Evolutionary conservation across 2,329 filamentous ascomycete species (phyloP), one percentile per base, ranked within the genome.

Genomic region (Pseudocercospora eumusae): DNA sequence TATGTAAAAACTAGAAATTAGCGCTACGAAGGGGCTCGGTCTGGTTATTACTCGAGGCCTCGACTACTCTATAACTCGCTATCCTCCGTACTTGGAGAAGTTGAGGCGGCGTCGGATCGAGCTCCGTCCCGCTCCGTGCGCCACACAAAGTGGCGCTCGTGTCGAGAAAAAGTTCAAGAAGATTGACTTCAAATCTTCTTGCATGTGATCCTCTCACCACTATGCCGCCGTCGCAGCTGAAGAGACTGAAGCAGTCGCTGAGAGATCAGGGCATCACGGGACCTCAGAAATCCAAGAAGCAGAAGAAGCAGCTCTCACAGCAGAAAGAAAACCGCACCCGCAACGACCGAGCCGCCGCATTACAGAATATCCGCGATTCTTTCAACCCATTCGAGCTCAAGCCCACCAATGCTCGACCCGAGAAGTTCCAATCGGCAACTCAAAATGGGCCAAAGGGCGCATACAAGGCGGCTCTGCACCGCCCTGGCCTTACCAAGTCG

Each of bases 351-450:
- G 83, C 91, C 25, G 88, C 87, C 60, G 91, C 92, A 15, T 83
- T 99, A 65, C 87, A 90, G 70, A 86, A 86, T 61, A 97, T 99
- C 75, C 89, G 95, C 73, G 93, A 98, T 73, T 89, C 93, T 69
- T 98, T 98, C 84, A 99, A 99, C 75, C 95, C 95, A 0, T 99
- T 99, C 77, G 95, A 99, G 74, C 86, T 96, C 75, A 86, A 90
- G 62, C 87, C 89, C 44, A 63, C 64, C 11, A 64, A 60, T 21
- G 83, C 88, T 1, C 84, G 89, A 63, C 90, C 88, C 0, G 87
- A 87, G 60, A 98, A 98, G 72, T 96, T 96, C 67, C 88, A 93
- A 47, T 88, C 93, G 49, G 66, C 64, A 2, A 59, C 61, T 27
- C 59, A 65, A 8, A 65, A 62, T 42, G 66, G 57, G 36, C 55